phyloP scores from a whole-genome alignment of 495 filamentous ascomycete genomes.

The Cercophora samala region DNA sequence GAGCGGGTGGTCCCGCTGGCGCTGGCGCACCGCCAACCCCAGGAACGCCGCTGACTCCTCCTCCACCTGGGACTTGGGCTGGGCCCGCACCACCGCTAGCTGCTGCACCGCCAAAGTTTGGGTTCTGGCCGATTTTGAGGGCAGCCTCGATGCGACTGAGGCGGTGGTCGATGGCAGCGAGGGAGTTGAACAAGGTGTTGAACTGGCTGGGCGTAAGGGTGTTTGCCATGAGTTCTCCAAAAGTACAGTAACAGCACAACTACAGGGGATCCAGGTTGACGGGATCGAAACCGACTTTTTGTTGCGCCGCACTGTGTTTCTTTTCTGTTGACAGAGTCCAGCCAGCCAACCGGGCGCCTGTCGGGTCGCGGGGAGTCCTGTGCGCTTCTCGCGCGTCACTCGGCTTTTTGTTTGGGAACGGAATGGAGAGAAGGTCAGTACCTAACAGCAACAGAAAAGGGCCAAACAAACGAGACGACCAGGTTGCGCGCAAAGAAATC shows the following conservation, averaged over 20 bases:
- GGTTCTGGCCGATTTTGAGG: slow-evolving; percentile 16
- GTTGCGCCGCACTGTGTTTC: slow-evolving; percentile 3
- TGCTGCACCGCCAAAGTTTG: slow-evolving; percentile 6
- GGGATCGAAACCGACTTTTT: neutral
- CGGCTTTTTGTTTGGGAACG: neutral
- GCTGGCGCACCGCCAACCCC: neutral
- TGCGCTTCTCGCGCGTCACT: slow-evolving; percentile 1
- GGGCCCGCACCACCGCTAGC: neutral
- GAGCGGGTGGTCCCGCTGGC: neutral
- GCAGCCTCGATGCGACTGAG: slow-evolving; percentile 33
- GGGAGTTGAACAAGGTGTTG: slow-evolving; percentile 28
- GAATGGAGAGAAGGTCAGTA: neutral
- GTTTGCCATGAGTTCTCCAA: slow-evolving; percentile 24
- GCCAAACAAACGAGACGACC: neutral
- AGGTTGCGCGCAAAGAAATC: neutral
- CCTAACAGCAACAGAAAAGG: neutral
- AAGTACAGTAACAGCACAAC: too few species aligned
- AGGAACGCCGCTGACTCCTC: neutral
- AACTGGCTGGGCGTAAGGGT: slow-evolving; percentile 23
- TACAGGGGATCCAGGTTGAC: neutral
- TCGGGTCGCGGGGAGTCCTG: slow-evolving; percentile 9
- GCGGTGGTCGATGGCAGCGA: slow-evolving; percentile 37
- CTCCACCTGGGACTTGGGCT: neutral
- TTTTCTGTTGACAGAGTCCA: neutral
- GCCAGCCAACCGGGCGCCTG: neutral